phyloP scores from a whole-genome alignment of 805 yeast genomes.

The Saturnispora ahearnii region DNA sequence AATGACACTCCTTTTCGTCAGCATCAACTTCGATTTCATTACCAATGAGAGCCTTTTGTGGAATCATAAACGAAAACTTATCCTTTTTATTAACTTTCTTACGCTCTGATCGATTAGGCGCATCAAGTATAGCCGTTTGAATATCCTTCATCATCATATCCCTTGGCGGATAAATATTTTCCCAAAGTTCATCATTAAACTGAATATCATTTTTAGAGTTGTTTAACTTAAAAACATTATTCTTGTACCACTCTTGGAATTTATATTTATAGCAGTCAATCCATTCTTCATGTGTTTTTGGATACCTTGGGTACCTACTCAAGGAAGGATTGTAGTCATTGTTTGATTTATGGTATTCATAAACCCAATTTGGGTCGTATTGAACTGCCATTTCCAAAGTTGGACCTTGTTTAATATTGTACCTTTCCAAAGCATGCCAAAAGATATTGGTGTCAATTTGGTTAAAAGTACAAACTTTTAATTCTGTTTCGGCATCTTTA shows the following conservation, averaged over 20 bases:
- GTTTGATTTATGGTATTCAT: constrained; percentile 3
- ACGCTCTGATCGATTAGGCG: neutral
- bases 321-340: constrained; percentile 9
- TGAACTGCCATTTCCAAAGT: constrained; percentile 2
- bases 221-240: neutral
- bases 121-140: neutral
- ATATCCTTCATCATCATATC: neutral
- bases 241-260: constrained; percentile 5
- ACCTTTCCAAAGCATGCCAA: constrained; percentile 3
- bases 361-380: constrained; percentile 7
- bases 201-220: neutral
- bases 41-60: constrained; percentile 4
- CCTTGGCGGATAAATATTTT: neutral
- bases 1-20: constrained; percentile 9
- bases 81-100: neutral
- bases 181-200: neutral
- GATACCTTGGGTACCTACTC: constrained; percentile 9
- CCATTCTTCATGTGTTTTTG: constrained; percentile 2
- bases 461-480: neutral
- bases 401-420: constrained; percentile 10
- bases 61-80: constrained; percentile 1
- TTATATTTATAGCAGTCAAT: constrained; percentile 4
- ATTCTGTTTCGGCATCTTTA: neutral
- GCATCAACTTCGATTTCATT: constrained; percentile 1
- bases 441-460: neutral